These are phyloP conservation scores for Bryoerythrophyllum caledonicum DNA, from an alignment of 225 moss, liverwort and hornwort species.

Conservation along the genomic window DNA sequence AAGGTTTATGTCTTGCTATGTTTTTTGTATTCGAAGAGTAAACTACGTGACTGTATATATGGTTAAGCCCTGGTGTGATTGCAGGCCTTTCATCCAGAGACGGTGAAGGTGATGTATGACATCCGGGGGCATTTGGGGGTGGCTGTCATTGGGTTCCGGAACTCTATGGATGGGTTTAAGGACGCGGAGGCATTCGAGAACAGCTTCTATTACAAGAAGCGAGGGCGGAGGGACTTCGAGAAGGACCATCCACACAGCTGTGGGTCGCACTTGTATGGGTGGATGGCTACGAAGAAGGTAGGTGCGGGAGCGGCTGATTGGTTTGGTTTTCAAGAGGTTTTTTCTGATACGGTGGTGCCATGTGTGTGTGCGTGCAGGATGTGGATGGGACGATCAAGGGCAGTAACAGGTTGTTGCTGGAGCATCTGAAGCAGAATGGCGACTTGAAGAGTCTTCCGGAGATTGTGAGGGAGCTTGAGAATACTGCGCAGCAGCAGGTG, in stretches of 20 bases:
- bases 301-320: conserved; percentile 7
- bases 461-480: conserved; percentile 42
- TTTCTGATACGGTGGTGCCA: not conserved
- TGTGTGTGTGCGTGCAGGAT: conserved; percentile 22
- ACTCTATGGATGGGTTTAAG: conserved; percentile 61
- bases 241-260: conserved; percentile 13
- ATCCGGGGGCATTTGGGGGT: conserved; percentile 57
- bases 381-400: conserved; percentile 25
- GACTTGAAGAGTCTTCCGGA: conserved; percentile 42
- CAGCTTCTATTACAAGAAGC: conserved; percentile 43
- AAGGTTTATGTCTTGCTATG: too few species aligned
- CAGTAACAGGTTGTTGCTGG: conserved; percentile 27
- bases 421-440: conserved; percentile 41
- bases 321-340: not conserved
- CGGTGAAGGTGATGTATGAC: conserved; percentile 55
- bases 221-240: conserved; percentile 65
- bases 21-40: too few species aligned
- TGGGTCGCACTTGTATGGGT: conserved; percentile 62
- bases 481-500: conserved; percentile 47
- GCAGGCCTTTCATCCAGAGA: conserved; percentile 58
- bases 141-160: conserved; percentile 55
- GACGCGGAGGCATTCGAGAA: conserved; percentile 82
- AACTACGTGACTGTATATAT: too few species aligned
- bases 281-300: conserved; percentile 72
- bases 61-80: conserved; percentile 2